Percentiles rank a stretch among this genome's conserved stretches.
Conservation (phyloP, 23 red algal species). For the Cyanidium caldarium region DNA sequence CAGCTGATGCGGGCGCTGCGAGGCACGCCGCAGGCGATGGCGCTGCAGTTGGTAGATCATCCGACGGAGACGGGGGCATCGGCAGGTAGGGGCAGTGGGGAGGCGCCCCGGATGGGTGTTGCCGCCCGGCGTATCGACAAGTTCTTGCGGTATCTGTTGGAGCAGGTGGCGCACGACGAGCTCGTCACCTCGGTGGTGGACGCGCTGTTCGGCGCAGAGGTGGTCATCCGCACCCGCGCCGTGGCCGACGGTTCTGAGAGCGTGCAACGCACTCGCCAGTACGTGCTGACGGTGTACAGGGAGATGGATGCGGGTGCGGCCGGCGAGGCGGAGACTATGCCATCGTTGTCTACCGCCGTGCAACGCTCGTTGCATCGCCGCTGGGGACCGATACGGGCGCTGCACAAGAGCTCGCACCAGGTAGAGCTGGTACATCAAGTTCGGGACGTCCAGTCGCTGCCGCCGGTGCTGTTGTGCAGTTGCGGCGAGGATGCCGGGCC, state of each 20-base stretch:
- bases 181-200: conserved; percentile 4
- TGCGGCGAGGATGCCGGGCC: background rate
- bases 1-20: conserved; percentile 76
- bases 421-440: conserved; percentile 47
- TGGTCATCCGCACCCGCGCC: background rate
- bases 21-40: conserved; percentile 52
- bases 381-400: conserved; percentile 31
- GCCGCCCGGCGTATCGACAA: conserved; percentile 60
- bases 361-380: conserved; percentile 17
- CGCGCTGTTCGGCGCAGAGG: conserved; percentile 36
- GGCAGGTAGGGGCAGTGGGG: conserved; percentile 7
- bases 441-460: conserved; percentile 37
- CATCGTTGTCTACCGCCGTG: conserved; percentile 22
- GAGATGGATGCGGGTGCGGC: background rate
- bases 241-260: background rate
- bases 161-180: conserved; percentile 55
- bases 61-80: no score
- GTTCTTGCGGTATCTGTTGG: conserved; percentile 65
- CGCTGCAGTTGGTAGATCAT: conserved; percentile 61
- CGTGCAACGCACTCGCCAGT: background rate
- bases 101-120: conserved; percentile 27
- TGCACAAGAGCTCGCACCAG: conserved; percentile 27
- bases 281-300: background rate
- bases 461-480: conserved; percentile 38
- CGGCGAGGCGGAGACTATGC: background rate